Evolutionary conservation across 257 asterid genomes (phyloP), one percentile per base, ranked within the genome.

Genomic region (Mitragyna speciosa): DNA sequence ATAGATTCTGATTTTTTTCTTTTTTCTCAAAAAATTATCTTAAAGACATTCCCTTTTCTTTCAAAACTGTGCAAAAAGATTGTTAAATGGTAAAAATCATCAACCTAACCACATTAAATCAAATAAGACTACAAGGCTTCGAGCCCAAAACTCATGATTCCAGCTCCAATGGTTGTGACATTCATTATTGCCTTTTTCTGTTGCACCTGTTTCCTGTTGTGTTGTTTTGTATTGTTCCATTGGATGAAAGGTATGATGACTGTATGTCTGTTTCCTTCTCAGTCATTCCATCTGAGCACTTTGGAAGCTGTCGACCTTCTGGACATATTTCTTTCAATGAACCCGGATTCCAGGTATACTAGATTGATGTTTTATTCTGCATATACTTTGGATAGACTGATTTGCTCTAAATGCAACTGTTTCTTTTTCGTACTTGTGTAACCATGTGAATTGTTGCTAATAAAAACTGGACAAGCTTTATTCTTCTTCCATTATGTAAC

Each of bases 301-400:
- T 79, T 87, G 84, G 97, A 94, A 89, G 98, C 98, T 75, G 87
- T 94, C 41, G 95, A 87, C 70, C 85, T 90, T 83, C 86, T 96
- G 86, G 97, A 91, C 84, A 86, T 85, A 76, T 96, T 86, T 89
- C 95, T 96, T 65, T 86, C 89, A 31, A 96, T 96, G 99, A 89
- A 89, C 83, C 99, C 98, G n/a, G 92, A 93, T 80, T 30, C 87
- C 78, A 93, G 97, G 97, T 94, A 88, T 64, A 75, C 30, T 73
- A 45, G 12, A 41, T 70, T 58, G 59, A 65, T 28, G 20, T 54
- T 70, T 73, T 58, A 15, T 52, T 12, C 28, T 5, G 1, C 45
- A 12, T 24, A 10, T 15, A 22, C 16, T 64, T 14, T 51, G 61
- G 49, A 39, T 51, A 39, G 39, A 73, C 2, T 72, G 31, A 22